Conservation (phyloP, 2,329 filamentous ascomycete species). For the Tolypocladium paradoxum region DNA sequence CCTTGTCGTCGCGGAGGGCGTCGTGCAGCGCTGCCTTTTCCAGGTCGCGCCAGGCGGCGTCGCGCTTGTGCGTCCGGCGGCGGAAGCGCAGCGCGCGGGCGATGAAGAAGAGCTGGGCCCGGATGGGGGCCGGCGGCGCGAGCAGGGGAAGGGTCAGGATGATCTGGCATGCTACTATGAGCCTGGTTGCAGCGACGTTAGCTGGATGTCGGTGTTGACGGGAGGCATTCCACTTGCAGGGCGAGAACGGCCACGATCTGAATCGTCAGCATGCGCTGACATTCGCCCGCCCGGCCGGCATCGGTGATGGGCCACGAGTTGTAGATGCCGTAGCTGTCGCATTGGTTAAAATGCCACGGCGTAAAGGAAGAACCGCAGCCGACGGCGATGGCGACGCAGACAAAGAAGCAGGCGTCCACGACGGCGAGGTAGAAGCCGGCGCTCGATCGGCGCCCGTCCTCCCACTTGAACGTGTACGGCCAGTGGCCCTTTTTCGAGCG, state of each 20-base stretch:
- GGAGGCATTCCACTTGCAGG: not conserved
- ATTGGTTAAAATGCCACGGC: not conserved
- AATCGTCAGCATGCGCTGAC: not conserved
- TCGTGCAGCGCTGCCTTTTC: not conserved
- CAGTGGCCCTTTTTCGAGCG: not conserved
- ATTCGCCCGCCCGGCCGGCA: not conserved
- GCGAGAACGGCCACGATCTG: not conserved
- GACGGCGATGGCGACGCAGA: not conserved
- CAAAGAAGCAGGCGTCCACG: not conserved
- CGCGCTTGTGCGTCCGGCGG: not conserved
- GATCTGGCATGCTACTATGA: not conserved
- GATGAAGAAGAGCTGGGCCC: slow-evolving; percentile 1
- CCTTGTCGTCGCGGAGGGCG: not conserved
- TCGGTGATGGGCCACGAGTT: not conserved
- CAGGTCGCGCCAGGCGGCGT: not conserved
- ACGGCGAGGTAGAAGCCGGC: slow-evolving; percentile 3
- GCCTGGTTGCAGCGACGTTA: not conserved
- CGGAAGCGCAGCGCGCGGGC: not conserved
- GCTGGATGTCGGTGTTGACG: too few relatives aligned
- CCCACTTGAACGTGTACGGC: not conserved
- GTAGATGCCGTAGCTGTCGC: not conserved
- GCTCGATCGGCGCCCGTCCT: not conserved
- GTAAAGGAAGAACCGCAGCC: not conserved
- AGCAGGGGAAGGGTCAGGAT: not conserved
- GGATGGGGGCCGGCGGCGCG: not conserved